phyloP scores from a whole-genome alignment of 768 basidiomycete genomes.

The Termitomyces sp. region DNA sequence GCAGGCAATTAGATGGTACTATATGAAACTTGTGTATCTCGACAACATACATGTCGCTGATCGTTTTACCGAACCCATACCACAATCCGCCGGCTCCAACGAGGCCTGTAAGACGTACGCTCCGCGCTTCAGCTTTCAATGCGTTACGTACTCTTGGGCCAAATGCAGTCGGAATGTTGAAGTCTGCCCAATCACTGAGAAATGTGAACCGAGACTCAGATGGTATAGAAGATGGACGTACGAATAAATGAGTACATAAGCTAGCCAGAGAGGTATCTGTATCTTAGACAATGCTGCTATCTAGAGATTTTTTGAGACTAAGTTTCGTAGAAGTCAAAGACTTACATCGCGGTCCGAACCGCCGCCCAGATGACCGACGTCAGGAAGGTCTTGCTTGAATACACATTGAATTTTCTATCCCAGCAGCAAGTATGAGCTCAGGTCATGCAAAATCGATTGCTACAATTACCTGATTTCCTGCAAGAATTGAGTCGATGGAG shows the following conservation, averaged over 20 bases:
- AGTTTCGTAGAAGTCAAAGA: constrained; percentile 10
- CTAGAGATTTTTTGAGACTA: constrained; percentile 31
- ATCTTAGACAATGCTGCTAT: constrained; percentile 73
- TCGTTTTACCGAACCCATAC: constrained; percentile 88
- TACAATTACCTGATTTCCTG: constrained; percentile 74
- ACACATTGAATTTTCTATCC: constrained; percentile 87
- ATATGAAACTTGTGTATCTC: not conserved
- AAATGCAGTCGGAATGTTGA: constrained; percentile 79
- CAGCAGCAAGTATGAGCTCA: not conserved
- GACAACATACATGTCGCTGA: constrained; percentile 69
- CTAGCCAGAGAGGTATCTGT: constrained; percentile 88
- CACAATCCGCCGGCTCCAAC: constrained; percentile 87
- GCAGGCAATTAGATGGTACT: not conserved
- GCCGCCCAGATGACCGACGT: constrained; percentile 87
- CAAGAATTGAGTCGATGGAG: constrained; percentile 85
- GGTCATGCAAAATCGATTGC: not conserved
- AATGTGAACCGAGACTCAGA: constrained; percentile 1
- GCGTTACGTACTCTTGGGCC: constrained; percentile 76
- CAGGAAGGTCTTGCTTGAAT: constrained; percentile 79
- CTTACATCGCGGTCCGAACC: constrained; percentile 80
- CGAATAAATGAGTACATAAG: constrained; percentile 81
- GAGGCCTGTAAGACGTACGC: constrained; percentile 75
- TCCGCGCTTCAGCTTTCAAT: constrained; percentile 81
- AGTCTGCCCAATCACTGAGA: constrained; percentile 83
- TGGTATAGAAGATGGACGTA: constrained; percentile 20